A percentile compares a stretch with the other conserved stretches of the same genome.
Evolutionary conservation across 2,329 filamentous ascomycete genomes (phyloP).

Genomic region (Neobulgaria alba): DNA sequence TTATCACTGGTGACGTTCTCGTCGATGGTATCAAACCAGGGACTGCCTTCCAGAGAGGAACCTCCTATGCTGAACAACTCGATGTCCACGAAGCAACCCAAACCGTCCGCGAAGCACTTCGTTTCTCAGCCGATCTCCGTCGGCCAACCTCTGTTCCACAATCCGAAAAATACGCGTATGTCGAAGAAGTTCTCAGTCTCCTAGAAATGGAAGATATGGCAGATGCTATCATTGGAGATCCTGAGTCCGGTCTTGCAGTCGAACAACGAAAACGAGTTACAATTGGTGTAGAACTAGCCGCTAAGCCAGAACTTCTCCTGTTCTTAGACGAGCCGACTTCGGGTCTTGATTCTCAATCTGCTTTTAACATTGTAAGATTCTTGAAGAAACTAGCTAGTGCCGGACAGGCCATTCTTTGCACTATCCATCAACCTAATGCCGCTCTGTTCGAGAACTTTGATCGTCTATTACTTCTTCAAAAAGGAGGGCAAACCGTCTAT

Average conservation of each 20-base stretch:
- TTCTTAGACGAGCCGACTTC: slow-evolving; percentile 54
- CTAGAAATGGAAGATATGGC: slow-evolving; percentile 58
- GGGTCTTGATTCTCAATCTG: slow-evolving; percentile 48
- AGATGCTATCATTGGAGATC: slow-evolving; percentile 55
- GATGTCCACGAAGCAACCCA: slow-evolving; percentile 54
- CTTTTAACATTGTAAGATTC: slow-evolving; percentile 53
- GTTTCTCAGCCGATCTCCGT: slow-evolving; percentile 57
- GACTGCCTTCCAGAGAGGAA: slow-evolving; percentile 54
- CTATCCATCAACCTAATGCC: slow-evolving; percentile 64
- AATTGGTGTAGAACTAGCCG: slow-evolving; percentile 51
- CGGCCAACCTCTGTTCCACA: slow-evolving; percentile 50
- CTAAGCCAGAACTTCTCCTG: slow-evolving; percentile 48
- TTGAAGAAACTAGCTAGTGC: slow-evolving; percentile 48
- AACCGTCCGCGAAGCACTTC: slow-evolving; percentile 56
- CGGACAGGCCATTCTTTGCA: slow-evolving; percentile 62
- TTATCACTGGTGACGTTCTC: slow-evolving; percentile 53
- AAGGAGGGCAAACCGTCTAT: slow-evolving; percentile 57
- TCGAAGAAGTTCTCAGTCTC: slow-evolving; percentile 56
- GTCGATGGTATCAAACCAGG: slow-evolving; percentile 50
- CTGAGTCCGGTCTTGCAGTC: slow-evolving; percentile 51
- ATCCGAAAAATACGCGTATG: slow-evolving; percentile 55
- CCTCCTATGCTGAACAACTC: slow-evolving; percentile 56
- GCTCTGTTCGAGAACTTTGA: slow-evolving; percentile 64
- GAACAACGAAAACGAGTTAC: slow-evolving; percentile 62
- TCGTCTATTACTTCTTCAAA: slow-evolving; percentile 52